Evolutionary conservation across 1,139 yeast species (phyloP), one percentile per base, ranked within the genome.

Genomic region (Ogataea hybrid): DNA sequence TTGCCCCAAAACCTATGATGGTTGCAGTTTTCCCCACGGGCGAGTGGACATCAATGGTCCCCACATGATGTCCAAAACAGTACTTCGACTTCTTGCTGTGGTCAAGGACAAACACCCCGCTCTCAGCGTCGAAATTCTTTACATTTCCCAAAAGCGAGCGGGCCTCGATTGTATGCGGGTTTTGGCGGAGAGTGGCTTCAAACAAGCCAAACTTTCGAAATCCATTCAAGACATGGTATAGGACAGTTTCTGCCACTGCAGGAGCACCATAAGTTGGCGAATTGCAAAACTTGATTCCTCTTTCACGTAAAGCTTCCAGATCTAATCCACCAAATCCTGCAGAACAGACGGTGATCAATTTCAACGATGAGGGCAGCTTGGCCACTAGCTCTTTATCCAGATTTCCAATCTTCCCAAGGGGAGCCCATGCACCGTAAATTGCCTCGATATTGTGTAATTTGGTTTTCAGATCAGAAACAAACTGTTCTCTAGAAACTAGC

Each of bases 161-260:
- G n/a, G 72, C 61, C 8, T 52, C 43, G 15, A 68, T 65, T 1
- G 87, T 74, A 50, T 71, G 62, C 38, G 68, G 67, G 7, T 53
- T 51, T 6, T 54, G 47, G 36, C 70, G 64, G 33, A 81, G 64
- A 22, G 67, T 59, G 11, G 61, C 57, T 47, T 75, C 79, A 59
- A 76, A 78, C 15, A 73, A 60, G 3, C 73, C 64, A 47, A 81
- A 79, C 63, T 75, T 73, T 50, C 95, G 70, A 64, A 82, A 83
- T 25, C 82, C 73, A 28, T 77, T 69, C 47, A 85, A 62, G 0
- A 86, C 65, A 52, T 81, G 70, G 55, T 70, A 75, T 36, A 84
- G 64, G 0, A 82, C 94, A 46, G 80, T 63, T 53, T 87, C 95
- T 1, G 94, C 88, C n/a, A 87, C 96, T 10, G 87, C 85, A 37